Conservation (phyloP, 352 stramenopile species). For the Globisporangium spiculum region DNA sequence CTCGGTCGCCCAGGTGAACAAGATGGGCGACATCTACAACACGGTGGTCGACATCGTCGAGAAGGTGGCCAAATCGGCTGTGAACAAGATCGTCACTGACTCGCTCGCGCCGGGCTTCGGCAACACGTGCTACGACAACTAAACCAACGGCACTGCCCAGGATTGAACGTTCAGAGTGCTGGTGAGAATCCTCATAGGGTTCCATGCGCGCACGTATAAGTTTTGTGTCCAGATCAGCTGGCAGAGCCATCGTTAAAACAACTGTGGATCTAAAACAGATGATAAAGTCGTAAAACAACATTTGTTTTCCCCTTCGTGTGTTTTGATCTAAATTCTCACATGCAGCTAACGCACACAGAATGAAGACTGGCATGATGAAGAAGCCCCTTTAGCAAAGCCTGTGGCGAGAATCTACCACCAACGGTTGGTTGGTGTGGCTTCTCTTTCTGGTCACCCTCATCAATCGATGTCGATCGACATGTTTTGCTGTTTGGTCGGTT, state of each 20-base stretch:
- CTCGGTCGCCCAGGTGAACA: slow-evolving; percentile 51
- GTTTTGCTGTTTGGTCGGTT: too few relatives aligned
- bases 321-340: too few relatives aligned
- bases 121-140: slow-evolving; percentile 41
- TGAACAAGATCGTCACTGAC: slow-evolving; percentile 48
- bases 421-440: too few relatives aligned
- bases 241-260: not conserved
- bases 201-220: not conserved
- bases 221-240: not conserved
- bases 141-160: not conserved
- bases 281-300: not conserved
- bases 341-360: too few relatives aligned
- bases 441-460: too few relatives aligned
- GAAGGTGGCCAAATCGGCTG: slow-evolving; percentile 38
- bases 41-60: slow-evolving; percentile 36
- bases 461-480: too few relatives aligned
- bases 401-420: too few relatives aligned
- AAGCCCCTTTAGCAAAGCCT: too few relatives aligned
- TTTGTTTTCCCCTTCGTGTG: too few relatives aligned
- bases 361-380: too few relatives aligned
- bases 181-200: too few relatives aligned
- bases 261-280: not conserved
- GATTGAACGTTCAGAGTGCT: not conserved
- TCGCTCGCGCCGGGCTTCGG: slow-evolving; percentile 40
- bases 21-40: slow-evolving; percentile 61